Base-by-base conservation (phyloP, 306 rosid species). In the Mimosa pudica region DNA sequence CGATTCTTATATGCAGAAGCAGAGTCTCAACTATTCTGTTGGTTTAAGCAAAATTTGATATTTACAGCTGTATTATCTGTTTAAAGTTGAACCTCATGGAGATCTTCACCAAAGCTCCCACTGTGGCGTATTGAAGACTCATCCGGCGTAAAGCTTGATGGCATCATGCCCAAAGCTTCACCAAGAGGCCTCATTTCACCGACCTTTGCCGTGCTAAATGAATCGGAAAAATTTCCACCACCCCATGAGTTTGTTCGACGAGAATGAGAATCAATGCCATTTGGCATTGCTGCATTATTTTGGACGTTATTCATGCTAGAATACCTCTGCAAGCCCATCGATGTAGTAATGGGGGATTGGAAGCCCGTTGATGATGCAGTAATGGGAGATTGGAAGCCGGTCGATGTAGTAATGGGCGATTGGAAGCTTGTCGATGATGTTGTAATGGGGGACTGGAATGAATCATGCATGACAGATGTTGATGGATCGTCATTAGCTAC, bases 11-110 rank as follows among this genome's bases (percentile, higher is more conserved):
- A 79, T 84, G 88, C 75, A 78, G 87, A 80, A 78, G 87, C 75
- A 76, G 83, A 80, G 72, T 83, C 82, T 82, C 85, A 81, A 80
- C 86, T 81, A 83, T 79, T 77, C 84, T 70, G 84, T 79, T 57
- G 86, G 87, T 74, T 85, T 80, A 54, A 77, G 88, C 94, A 90
- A 94, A 94, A 94, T 83, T 89, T 84, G 82, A 82, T 92, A 94
- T 94, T 84, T 92, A 94, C 97, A 91, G 64, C 86, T 86, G 79
- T 80, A 72, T 76, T 83, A 81, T 77, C 77, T 67, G 78, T 80
- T 90, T 87, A 92, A 83, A 92, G 92, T 79, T 91, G 90, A 88
- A 92, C 97, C 84, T 92, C 97, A 2, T 91, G 97, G 75, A 95
- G 97, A 78, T 87, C 92, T 38, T 86, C 94, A 62, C 90, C 93